Conservation (phyloP, 495 filamentous ascomycete genomes). For the Podospora sp. region DNA sequence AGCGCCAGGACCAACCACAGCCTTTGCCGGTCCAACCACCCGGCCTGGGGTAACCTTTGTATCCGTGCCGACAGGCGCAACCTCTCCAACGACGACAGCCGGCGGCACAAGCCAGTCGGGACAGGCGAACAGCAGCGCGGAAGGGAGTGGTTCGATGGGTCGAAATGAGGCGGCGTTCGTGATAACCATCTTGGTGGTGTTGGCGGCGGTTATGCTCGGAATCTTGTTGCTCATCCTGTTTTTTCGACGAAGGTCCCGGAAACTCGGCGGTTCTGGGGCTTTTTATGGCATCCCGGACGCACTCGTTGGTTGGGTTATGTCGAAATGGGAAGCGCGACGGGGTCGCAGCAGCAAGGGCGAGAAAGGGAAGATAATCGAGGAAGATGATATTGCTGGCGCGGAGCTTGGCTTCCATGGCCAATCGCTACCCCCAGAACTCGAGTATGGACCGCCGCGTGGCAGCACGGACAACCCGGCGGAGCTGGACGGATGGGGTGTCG, state of each 20-base stretch:
- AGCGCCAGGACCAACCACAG: background rate
- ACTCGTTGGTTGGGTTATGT: background rate
- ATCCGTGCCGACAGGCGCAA: background rate
- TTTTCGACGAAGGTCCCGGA: slow-evolving; percentile 34
- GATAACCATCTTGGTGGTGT: slow-evolving; percentile 36
- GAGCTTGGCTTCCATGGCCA: background rate
- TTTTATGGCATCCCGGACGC: background rate
- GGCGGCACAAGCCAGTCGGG: background rate
- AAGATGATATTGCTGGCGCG: background rate
- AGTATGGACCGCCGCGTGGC: slow-evolving; percentile 23
- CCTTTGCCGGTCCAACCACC: background rate
- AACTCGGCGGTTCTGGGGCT: background rate
- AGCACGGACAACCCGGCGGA: slow-evolving; percentile 33
- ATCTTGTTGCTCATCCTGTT: slow-evolving; percentile 27
- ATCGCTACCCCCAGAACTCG: background rate
- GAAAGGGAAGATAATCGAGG: background rate
- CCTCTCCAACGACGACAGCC: background rate
- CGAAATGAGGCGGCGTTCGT: slow-evolving; percentile 35
- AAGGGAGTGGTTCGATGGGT: slow-evolving; percentile 7
- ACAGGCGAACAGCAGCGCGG: background rate
- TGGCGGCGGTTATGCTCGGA: slow-evolving; percentile 32
- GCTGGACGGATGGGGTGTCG: slow-evolving; percentile 32
- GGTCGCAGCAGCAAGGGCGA: background rate
- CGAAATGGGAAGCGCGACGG: background rate
- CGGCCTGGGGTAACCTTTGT: background rate